phyloP scores from a whole-genome alignment of 2,329 filamentous ascomycete species.

The Colletotrichum sp. region DNA sequence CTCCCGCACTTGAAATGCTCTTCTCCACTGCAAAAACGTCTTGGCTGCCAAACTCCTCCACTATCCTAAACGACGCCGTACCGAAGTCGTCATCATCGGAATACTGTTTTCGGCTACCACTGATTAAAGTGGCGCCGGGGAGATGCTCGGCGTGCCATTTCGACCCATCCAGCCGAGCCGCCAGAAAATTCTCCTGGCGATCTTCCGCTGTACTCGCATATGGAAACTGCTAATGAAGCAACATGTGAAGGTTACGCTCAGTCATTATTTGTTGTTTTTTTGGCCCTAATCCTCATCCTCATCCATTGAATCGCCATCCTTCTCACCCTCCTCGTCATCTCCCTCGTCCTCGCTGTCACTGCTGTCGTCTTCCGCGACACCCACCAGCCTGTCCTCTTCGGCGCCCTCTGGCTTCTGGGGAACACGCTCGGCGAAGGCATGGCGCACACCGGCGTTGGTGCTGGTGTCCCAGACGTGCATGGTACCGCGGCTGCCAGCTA shows the following conservation, averaged over 20 bases:
- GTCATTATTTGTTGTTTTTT: neutral
- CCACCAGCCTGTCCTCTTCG: conserved; percentile 79
- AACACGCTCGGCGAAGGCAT: conserved; percentile 76
- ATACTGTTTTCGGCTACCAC: neutral
- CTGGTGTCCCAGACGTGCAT: conserved; percentile 97
- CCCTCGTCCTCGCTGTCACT: conserved; percentile 67
- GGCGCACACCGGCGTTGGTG: conserved; percentile 86
- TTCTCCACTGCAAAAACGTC: neutral
- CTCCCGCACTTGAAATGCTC: neutral
- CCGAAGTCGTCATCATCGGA: neutral
- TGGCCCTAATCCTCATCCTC: conserved; percentile 47
- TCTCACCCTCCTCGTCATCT: conserved; percentile 41
- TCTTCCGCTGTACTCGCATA: neutral
- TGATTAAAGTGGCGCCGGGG: neutral
- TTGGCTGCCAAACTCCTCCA: neutral
- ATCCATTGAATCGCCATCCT: conserved; percentile 60
- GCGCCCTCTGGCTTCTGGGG: conserved; percentile 61
- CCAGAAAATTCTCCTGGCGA: neutral
- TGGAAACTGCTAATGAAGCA: neutral
- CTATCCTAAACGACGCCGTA: neutral
- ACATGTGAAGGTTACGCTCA: neutral
- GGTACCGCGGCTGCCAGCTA: conserved; percentile 91
- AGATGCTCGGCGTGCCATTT: neutral
- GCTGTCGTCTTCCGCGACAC: conserved; percentile 71
- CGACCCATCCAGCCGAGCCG: neutral